Percentiles rank a stretch among this genome's conserved stretches.
phyloP scores from a whole-genome alignment of 257 asterid species.

The Mentha longifolia region DNA sequence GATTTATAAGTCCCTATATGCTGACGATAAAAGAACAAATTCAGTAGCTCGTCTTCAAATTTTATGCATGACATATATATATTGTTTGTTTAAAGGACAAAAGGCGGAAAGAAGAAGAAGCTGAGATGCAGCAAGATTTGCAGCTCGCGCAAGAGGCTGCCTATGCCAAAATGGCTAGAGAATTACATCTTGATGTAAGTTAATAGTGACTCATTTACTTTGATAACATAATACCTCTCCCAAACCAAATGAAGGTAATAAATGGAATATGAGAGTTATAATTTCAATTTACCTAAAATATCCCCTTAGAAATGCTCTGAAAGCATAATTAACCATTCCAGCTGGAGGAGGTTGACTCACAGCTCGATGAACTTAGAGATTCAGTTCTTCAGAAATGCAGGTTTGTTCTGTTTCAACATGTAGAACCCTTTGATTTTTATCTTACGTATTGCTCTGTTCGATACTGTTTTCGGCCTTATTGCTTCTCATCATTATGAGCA shows the following conservation, averaged over 20 bases:
- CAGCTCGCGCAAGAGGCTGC: conserved; percentile 77
- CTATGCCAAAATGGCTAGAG: conserved; percentile 77
- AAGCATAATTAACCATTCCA: conserved; percentile 37
- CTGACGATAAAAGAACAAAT: background rate
- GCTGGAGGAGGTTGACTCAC: conserved; percentile 67
- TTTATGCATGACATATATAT: conserved; percentile 26
- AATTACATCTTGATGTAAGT: conserved; percentile 61
- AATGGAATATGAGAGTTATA: background rate
- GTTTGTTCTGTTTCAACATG: conserved; percentile 45
- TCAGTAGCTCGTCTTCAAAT: conserved; percentile 12
- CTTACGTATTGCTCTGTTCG: background rate
- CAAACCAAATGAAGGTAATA: background rate
- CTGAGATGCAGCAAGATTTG: conserved; percentile 61
- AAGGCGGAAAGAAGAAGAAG: conserved; percentile 77
- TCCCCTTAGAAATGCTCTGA: conserved; percentile 27
- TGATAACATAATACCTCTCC: background rate
- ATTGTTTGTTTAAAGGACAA: conserved; percentile 55
- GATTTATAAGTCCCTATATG: background rate
- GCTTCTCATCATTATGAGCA: background rate
- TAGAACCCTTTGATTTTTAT: background rate
- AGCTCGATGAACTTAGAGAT: conserved; percentile 73
- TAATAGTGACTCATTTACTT: conserved; percentile 5
- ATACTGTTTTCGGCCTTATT: background rate
- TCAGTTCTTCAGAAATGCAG: conserved; percentile 80
- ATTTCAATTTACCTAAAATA: background rate